Evolutionary conservation across 768 basidiomycete genomes (phyloP), one percentile per base, ranked within the genome.

Genomic region (Pholiota molesta): DNA sequence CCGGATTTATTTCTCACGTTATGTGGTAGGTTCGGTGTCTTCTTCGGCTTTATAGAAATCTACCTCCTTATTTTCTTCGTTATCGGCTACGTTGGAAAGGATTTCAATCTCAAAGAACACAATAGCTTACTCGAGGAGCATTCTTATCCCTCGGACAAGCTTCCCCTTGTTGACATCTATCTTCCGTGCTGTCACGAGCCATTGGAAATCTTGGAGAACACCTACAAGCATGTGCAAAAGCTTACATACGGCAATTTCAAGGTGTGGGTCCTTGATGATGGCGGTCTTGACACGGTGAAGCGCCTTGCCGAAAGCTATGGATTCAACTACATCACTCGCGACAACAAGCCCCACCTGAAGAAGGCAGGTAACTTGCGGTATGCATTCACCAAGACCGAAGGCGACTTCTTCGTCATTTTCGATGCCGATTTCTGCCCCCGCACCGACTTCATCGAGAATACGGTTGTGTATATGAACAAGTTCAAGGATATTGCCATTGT

Each of bases 391-490:
- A 65, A 63, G 21, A 73, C 71, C 1, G 51, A 66, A 33, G 71
- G 70, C 21, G 72, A 72, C 35, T 73, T 69, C 66, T 73, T 73
- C 60, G 66, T 60, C 52, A 69, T 73, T 40, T 73, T 69, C 65
- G 72, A 72, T 59, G 69, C 72, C 33, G 70, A 73, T 39, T 72
- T 72, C 57, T 73, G 72, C 45, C 72, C 72, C 21, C 68, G 72
- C n/a, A 37, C 56, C 23, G 72, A 72, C 51, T 71, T 72, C 60
- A 35, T 72, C 39, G 62, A 63, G 39, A 68, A 71, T 26, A 63
- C 66, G 29, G 58, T 73, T 13, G 70, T 70, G 0, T 65, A 70
- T 56, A 71, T 72, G 68, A 67, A 69, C 45, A 56, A 62, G 26
- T 57, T 69, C 45, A 49, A 63, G 3, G 65, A 73, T n/a, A 65